phyloP scores from a whole-genome alignment of 2,329 filamentous ascomycete species.

The Cladosporium sp. region DNA sequence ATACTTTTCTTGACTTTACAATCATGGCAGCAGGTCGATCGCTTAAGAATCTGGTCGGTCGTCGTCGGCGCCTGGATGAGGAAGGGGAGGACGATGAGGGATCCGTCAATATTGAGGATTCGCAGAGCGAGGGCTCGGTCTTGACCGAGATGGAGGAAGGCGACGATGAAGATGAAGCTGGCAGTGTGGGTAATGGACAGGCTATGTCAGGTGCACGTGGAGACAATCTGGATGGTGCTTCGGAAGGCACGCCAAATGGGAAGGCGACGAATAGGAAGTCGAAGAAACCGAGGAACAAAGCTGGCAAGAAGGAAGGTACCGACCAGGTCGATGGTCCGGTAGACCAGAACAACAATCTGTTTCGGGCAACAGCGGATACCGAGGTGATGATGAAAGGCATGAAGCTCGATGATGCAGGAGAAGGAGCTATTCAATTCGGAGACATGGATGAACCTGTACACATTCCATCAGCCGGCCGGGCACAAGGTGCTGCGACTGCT shows the following conservation, averaged over 20 bases:
- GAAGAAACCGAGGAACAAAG: slow-evolving; percentile 25
- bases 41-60: slow-evolving; percentile 63
- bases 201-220: slow-evolving; percentile 18
- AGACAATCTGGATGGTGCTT: slow-evolving; percentile 24
- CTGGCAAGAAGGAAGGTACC: slow-evolving; percentile 37
- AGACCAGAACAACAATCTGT: slow-evolving; percentile 23
- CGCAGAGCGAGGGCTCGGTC: slow-evolving; percentile 58
- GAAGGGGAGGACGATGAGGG: slow-evolving; percentile 64
- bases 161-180: slow-evolving; percentile 51
- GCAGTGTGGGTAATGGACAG: slow-evolving; percentile 17
- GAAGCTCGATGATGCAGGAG: slow-evolving; percentile 33
- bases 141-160: slow-evolving; percentile 42
- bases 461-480: slow-evolving; percentile 1
- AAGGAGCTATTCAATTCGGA: slow-evolving; percentile 6
- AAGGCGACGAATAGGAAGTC: slow-evolving; percentile 30
- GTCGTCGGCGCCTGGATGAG: slow-evolving; percentile 65
- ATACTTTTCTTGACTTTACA: not conserved
- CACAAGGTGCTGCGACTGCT: not conserved
- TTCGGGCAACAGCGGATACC: slow-evolving; percentile 51
- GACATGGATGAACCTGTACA: slow-evolving; percentile 12
- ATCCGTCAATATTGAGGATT: slow-evolving; percentile 56
- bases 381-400: slow-evolving; percentile 55
- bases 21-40: slow-evolving; percentile 49
- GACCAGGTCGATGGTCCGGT: slow-evolving; percentile 51
- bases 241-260: slow-evolving; percentile 19